Evolutionary conservation across 2,329 filamentous ascomycete species (phyloP).

Genomic region (Hymenotorrendiella dingleyae): DNA sequence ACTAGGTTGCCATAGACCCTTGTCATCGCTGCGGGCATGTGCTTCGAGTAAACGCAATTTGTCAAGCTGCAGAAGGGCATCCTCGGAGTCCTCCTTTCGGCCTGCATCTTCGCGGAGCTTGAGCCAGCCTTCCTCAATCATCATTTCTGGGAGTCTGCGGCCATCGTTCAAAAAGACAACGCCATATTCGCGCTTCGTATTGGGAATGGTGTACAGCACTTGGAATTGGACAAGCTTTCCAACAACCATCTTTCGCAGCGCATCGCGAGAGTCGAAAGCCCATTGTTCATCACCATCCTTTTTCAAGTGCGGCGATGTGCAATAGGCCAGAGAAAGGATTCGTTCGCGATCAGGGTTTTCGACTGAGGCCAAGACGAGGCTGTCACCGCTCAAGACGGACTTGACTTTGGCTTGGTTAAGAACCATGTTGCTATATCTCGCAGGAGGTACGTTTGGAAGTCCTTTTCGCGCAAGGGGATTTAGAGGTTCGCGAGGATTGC

Average conservation of each 20-base stretch:
- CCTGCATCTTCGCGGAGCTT: constrained; percentile 93
- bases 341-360: constrained; percentile 79
- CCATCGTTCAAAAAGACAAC: constrained; percentile 71
- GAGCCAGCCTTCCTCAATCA: constrained; percentile 83
- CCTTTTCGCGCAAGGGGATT: constrained; percentile 21
- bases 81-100: constrained; percentile 80
- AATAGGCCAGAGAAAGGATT: constrained; percentile 84
- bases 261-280: constrained; percentile 92
- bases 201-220: constrained; percentile 81
- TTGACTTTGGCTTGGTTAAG: constrained; percentile 69
- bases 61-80: constrained; percentile 65
- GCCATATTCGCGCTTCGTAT: constrained; percentile 82
- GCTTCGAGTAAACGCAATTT: constrained; percentile 71
- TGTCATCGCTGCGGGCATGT: constrained; percentile 69
- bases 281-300: constrained; percentile 89
- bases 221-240: constrained; percentile 84
- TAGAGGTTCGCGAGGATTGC: constrained; percentile 11
- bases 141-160: constrained; percentile 70
- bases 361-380: constrained; percentile 74
- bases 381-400: constrained; percentile 90
- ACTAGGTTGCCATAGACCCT: constrained; percentile 72
- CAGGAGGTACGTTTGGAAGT: constrained; percentile 28
- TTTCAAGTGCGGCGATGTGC: constrained; percentile 78
- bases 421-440: constrained; percentile 28
- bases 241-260: constrained; percentile 74